Evolutionary conservation across 2,329 filamentous ascomycete genomes (phyloP).

Genomic region (Cercospora sp.): DNA sequence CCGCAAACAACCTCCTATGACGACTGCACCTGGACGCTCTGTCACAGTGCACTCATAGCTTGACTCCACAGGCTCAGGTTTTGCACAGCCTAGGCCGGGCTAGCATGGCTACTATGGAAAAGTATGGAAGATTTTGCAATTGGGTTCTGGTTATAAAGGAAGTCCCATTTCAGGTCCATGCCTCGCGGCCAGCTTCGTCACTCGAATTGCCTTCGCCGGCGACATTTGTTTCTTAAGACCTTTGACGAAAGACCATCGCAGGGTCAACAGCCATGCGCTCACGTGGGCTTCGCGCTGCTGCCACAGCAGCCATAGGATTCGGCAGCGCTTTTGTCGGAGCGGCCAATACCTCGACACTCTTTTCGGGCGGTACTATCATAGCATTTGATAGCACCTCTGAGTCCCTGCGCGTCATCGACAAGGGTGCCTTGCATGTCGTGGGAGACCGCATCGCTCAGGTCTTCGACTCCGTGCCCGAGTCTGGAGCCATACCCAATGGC

Average conservation of each 20-base stretch:
- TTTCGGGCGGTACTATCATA: not conserved
- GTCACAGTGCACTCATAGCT: not conserved
- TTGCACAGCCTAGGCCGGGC: not conserved
- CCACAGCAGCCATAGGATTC: not conserved
- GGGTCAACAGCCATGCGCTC: not conserved
- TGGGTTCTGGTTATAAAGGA: not conserved
- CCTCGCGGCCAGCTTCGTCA: not conserved
- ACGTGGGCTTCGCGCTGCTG: not conserved
- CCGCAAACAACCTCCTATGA: not conserved
- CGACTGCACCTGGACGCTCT: not conserved
- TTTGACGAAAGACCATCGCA: not conserved
- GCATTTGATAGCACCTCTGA: not conserved
- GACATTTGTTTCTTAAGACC: not conserved
- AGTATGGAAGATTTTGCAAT: not conserved
- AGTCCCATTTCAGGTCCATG: not conserved
- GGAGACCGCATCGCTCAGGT: not conserved
- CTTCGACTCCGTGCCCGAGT: not conserved
- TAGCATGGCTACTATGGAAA: not conserved
- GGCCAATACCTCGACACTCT: not conserved
- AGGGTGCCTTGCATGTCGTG: not conserved
- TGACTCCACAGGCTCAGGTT: not conserved
- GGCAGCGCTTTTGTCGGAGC: not conserved
- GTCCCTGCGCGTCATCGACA: not conserved
- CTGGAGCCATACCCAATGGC: not conserved
- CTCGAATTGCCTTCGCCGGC: not conserved